These are phyloP conservation scores for Salix arbutifolia DNA, from an alignment of 345 rosid species.

Conservation along the genomic window DNA sequence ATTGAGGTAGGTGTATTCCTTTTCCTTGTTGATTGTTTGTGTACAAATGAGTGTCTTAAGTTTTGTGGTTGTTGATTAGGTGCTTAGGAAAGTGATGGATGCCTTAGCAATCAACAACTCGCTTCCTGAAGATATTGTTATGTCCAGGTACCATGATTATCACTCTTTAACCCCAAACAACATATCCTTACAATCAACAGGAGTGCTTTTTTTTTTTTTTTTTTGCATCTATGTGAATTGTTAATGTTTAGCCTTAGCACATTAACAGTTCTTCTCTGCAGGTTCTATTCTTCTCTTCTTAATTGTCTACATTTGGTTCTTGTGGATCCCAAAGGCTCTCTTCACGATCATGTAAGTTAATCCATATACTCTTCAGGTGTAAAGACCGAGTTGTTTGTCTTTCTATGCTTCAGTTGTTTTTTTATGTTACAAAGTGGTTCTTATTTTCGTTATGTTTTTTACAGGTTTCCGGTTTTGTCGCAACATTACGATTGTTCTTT, in stretches of 20 bases:
- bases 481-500: slow-evolving; percentile 66
- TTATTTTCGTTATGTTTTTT: not conserved
- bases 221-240: not conserved
- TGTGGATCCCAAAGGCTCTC: slow-evolving; percentile 55
- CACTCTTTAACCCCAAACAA: not conserved
- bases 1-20: slow-evolving; percentile 43
- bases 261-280: slow-evolving; percentile 19
- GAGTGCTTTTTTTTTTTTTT: not conserved
- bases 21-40: slow-evolving; percentile 6
- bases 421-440: slow-evolving; percentile 2
- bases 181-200: not conserved
- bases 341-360: slow-evolving; percentile 71
- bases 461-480: slow-evolving; percentile 81
- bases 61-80: slow-evolving; percentile 37
- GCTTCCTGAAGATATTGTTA: slow-evolving; percentile 51
- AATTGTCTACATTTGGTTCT: slow-evolving; percentile 75
- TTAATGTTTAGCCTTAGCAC: not conserved
- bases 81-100: slow-evolving; percentile 76
- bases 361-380: slow-evolving; percentile 11
- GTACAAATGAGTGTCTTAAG: slow-evolving; percentile 6
- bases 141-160: slow-evolving; percentile 51
- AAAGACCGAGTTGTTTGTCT: not conserved
- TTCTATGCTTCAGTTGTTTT: slow-evolving; percentile 2
- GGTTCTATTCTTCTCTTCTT: slow-evolving; percentile 79
- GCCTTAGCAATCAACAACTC: slow-evolving; percentile 52